A percentile compares a stretch with the other conserved stretches of the same genome.
Conservation (phyloP, 176 grass and related monocot species). For the Aegilops speltoides region DNA sequence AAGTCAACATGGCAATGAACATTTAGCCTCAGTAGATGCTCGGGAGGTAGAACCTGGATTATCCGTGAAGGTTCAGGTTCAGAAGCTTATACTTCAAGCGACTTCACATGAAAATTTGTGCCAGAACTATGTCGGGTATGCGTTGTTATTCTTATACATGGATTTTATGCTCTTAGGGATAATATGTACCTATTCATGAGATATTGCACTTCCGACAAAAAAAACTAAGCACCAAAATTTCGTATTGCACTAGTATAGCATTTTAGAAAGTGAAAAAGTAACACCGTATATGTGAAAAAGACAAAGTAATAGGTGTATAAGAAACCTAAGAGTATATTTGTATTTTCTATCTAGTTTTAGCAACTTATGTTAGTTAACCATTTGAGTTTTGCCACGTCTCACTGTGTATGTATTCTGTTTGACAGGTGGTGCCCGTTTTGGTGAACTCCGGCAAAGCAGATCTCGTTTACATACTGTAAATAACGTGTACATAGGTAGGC, state of each 20-base stretch:
- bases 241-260: background rate
- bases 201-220: background rate
- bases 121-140: conserved; percentile 94
- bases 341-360: background rate
- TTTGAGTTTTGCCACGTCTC: conserved; percentile 5
- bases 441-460: conserved; percentile 44
- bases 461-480: conserved; percentile 59
- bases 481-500: conserved; percentile 50
- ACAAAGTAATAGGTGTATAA: conserved; percentile 13
- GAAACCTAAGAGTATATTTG: background rate
- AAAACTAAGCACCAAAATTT: background rate
- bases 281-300: background rate
- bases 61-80: conserved; percentile 81
- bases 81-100: conserved; percentile 91
- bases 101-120: conserved; percentile 87
- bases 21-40: conserved; percentile 56
- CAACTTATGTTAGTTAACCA: conserved; percentile 8
- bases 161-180: background rate
- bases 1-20: conserved; percentile 43
- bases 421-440: conserved; percentile 93
- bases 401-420: conserved; percentile 34
- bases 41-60: conserved; percentile 69
- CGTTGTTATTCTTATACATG: background rate
- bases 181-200: background rate
- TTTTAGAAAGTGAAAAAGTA: background rate